These are phyloP conservation scores for Hibiscus tridactylites DNA, from an alignment of 345 rosid genomes.

Conservation along the genomic window DNA sequence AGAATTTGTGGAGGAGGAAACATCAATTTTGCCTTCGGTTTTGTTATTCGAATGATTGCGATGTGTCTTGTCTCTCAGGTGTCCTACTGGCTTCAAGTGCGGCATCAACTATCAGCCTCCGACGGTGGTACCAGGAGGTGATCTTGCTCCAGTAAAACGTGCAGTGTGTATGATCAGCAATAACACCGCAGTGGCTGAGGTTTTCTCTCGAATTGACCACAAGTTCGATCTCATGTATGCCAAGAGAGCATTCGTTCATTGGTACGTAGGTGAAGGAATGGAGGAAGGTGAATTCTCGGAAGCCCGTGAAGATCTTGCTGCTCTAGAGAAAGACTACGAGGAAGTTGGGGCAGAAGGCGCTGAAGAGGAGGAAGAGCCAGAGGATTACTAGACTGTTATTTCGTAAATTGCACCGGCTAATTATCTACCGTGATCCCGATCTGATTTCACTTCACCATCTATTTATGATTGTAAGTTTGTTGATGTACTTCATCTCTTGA, in stretches of 20 bases:
- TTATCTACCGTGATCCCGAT: no score
- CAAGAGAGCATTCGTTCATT: conserved; percentile 77
- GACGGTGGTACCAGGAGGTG: conserved; percentile 70
- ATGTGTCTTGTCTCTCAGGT: conserved; percentile 30
- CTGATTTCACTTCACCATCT: no score
- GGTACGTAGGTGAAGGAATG: conserved; percentile 95
- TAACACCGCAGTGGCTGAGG: conserved; percentile 79
- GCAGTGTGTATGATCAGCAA: conserved; percentile 91
- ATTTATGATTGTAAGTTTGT: background rate
- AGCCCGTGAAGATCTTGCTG: conserved; percentile 85
- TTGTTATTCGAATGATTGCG: background rate
- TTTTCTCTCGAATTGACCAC: conserved; percentile 61
- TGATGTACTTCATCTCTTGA: conserved; percentile 6
- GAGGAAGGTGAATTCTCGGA: conserved; percentile 90
- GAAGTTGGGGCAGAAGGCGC: conserved; percentile 73
- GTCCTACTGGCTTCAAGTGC: conserved; percentile 83
- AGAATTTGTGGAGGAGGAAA: background rate
- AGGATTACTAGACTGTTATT: conserved; percentile 29
- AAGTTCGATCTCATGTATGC: conserved; percentile 84
- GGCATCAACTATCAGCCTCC: conserved; percentile 84
- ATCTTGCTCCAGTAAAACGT: conserved; percentile 70
- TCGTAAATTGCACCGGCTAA: no score
- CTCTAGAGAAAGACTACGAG: conserved; percentile 80
- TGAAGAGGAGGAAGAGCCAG: conserved; percentile 47
- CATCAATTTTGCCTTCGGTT: background rate